Conservation (phyloP, 2,329 filamentous ascomycete genomes). For the Phyllosticta ampelicida region DNA sequence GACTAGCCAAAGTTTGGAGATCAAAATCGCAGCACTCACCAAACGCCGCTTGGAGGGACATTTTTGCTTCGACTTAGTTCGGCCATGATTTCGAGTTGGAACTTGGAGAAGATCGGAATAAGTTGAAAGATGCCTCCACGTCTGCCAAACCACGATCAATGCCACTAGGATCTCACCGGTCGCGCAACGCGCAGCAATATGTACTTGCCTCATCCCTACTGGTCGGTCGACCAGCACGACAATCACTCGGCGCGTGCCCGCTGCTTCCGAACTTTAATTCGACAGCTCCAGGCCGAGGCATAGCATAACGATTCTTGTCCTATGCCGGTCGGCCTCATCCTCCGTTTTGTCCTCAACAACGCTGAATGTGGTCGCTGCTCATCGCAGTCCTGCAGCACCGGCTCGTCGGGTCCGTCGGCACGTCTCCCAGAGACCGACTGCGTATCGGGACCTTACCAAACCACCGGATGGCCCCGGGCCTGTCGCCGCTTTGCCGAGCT, state of each 20-base stretch:
- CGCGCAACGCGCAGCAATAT: neutral
- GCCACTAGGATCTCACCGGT: neutral
- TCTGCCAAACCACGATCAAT: neutral
- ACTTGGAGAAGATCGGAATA: neutral
- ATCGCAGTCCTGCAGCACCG: neutral
- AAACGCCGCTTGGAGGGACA: conserved; percentile 9
- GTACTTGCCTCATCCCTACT: neutral
- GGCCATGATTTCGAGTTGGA: neutral
- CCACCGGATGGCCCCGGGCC: neutral
- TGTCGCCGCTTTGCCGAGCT: neutral
- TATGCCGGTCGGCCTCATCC: neutral
- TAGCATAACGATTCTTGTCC: neutral
- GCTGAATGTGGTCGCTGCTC: neutral
- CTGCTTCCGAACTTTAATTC: neutral
- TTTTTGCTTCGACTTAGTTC: conserved; percentile 1
- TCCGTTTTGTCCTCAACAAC: neutral
- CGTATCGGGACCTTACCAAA: neutral
- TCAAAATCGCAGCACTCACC: conserved; percentile 3
- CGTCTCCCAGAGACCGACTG: neutral
- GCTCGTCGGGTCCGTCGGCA: neutral
- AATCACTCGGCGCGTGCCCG: neutral
- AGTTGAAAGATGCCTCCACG: neutral
- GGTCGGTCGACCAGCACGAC: neutral
- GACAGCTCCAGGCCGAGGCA: neutral
- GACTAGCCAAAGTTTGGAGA: neutral